phyloP scores from a whole-genome alignment of 805 yeast genomes.

The Komagataella pastoris region DNA sequence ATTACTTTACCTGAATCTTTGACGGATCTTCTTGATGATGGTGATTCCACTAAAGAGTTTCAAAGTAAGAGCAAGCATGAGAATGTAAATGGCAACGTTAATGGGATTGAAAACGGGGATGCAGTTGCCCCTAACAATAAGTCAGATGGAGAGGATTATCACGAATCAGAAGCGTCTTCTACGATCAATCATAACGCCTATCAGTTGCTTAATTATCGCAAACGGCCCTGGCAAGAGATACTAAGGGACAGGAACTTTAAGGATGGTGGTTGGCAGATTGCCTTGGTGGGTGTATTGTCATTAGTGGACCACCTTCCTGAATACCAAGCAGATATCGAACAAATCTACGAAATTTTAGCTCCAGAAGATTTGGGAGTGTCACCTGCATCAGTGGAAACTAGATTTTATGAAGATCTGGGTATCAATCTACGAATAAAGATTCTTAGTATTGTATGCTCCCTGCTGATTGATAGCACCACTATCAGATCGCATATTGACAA shows the following conservation, averaged over 20 bases:
- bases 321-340: slow-evolving; percentile 33
- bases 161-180: slow-evolving; percentile 13
- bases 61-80: not conserved
- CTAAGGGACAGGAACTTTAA: slow-evolving; percentile 60
- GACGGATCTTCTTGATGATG: slow-evolving; percentile 9
- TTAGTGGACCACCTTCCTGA: slow-evolving; percentile 43
- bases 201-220: slow-evolving; percentile 38
- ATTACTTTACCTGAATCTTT: slow-evolving; percentile 11
- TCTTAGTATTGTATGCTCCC: slow-evolving; percentile 48
- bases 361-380: slow-evolving; percentile 41
- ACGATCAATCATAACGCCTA: slow-evolving; percentile 29
- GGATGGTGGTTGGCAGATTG: slow-evolving; percentile 79
- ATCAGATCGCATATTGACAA: slow-evolving; percentile 56
- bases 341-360: slow-evolving; percentile 39
- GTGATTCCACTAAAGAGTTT: slow-evolving; percentile 7
- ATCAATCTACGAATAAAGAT: slow-evolving; percentile 40
- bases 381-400: slow-evolving; percentile 30
- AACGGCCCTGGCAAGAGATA: slow-evolving; percentile 65
- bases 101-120: slow-evolving; percentile 16
- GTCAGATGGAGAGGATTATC: slow-evolving; percentile 10
- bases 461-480: slow-evolving; percentile 42
- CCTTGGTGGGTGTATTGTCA: slow-evolving; percentile 60
- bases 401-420: slow-evolving; percentile 41
- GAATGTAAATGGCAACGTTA: slow-evolving; percentile 7
- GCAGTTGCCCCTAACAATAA: slow-evolving; percentile 8